Evolutionary conservation across 2,329 filamentous ascomycete species (phyloP), one percentile per base, ranked within the genome.

Genomic region (Alternaria atra): DNA sequence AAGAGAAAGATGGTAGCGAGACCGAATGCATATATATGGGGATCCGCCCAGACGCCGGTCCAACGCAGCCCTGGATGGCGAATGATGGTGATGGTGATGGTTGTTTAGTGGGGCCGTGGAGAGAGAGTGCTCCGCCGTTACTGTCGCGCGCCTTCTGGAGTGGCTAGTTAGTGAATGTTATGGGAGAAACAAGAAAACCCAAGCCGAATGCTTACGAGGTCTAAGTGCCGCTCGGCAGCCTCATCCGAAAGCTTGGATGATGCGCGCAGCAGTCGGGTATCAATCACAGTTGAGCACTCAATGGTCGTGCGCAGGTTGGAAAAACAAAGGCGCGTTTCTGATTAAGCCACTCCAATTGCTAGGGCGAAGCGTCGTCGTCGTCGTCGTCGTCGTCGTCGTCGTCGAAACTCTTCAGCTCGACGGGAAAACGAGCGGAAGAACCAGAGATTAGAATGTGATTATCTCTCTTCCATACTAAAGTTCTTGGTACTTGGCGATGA

Each of bases 41-140:
- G 73, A 73, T 79, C 80, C 81, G 82, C 81, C 81, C 82, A 84
- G 81, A 82, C 82, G 82, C 81, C 81, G 80, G 81, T 74, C 75
- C 77, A 61, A 60, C 58, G 47, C 55, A 66, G 71, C 66, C 67
- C 47, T 64, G 56, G 58, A 53, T 64, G 68, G 69, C 61, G 57
- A 58, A 57, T 65, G 67, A 60, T 51, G 67, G 60, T 56, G 63
- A 40, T 42, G 37, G 47, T 37, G 27, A 23, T 42, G 37, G 47
- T 37, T 27, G 20, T 34, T 13, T 43, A 23, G 60, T 47, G 58
- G 43, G 58, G 63, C 46, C 32, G 65, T 61, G 58, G 60, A 60
- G 53, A 30, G 32, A 57, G 47, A 39, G 52, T 34, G 39, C 29
- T 42, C 30, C 39, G 46, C 29, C 39, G 35, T n/a, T 59, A 34